A percentile compares a stretch with the other conserved stretches of the same genome.
Evolutionary conservation across 176 grass and related monocot species (phyloP).

Genomic region (Areca catechu): DNA sequence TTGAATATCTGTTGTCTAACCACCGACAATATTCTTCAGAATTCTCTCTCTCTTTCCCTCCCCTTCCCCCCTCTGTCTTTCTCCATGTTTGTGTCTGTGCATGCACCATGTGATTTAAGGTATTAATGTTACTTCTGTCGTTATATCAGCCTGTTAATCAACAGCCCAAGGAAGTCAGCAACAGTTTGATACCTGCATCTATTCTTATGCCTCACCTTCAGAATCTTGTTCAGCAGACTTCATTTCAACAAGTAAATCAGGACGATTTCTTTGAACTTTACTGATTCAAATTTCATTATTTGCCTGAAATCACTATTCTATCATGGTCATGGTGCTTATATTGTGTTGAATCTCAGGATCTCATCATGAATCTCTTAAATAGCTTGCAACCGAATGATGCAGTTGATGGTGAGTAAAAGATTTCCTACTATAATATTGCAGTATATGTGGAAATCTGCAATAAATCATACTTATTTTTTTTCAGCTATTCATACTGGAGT

Average conservation of each 20-base stretch:
- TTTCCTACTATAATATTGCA: too few relatives aligned
- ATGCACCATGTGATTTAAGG: too few relatives aligned
- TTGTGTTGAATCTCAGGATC: conserved; percentile 54
- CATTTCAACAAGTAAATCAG: conserved; percentile 72
- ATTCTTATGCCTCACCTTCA: conserved; percentile 86
- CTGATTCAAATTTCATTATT: too few relatives aligned
- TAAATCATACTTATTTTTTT: conserved; percentile 19
- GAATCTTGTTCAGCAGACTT: conserved; percentile 93
- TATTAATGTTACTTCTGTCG: too few relatives aligned
- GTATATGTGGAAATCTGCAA: not conserved
- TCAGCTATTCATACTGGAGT: conserved; percentile 50
- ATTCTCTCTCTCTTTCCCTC: too few relatives aligned
- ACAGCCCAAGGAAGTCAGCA: conserved; percentile 62
- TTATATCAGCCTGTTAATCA: conserved; percentile 39
- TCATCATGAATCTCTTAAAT: conserved; percentile 75
- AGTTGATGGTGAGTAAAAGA: conserved; percentile 48
- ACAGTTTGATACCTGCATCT: conserved; percentile 61
- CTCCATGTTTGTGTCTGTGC: too few relatives aligned
- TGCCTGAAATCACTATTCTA: too few relatives aligned
- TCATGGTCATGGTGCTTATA: not conserved
- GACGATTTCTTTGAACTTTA: too few relatives aligned
- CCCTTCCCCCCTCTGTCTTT: too few relatives aligned
- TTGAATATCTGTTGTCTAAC: too few relatives aligned
- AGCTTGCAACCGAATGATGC: conserved; percentile 79
- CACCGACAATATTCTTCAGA: too few relatives aligned